phyloP scores from a whole-genome alignment of 345 rosid species.

The Salix exigua region DNA sequence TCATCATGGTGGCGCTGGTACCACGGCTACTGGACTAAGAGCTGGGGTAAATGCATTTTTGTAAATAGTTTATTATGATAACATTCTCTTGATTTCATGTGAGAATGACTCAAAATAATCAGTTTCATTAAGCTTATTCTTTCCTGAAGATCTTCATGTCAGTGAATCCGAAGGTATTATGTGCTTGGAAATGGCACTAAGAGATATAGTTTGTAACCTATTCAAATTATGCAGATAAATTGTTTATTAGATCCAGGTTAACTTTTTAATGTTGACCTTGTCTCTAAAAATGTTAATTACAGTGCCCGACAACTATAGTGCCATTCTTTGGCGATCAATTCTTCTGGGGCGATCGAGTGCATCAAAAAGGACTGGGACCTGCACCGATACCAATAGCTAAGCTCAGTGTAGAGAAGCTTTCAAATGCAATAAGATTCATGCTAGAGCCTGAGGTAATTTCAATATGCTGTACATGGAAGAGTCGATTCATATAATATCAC shows the following conservation, averaged over 20 bases:
- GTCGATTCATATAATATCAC: background rate
- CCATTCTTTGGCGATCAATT: slow-evolving; percentile 99
- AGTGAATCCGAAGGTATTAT: background rate
- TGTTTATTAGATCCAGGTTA: background rate
- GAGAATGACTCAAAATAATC: background rate
- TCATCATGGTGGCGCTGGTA: slow-evolving; percentile 99
- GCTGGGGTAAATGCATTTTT: slow-evolving; percentile 66
- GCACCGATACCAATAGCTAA: slow-evolving; percentile 73
- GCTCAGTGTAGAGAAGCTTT: slow-evolving; percentile 75
- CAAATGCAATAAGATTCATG: slow-evolving; percentile 76
- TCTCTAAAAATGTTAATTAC: slow-evolving; percentile 23
- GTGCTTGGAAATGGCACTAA: background rate
- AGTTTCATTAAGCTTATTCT: background rate
- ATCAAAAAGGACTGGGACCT: slow-evolving; percentile 73
- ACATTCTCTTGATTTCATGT: background rate
- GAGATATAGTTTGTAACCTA: background rate
- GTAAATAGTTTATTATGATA: background rate
- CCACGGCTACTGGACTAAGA: slow-evolving; percentile 90
- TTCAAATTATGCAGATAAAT: background rate
- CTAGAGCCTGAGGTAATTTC: slow-evolving; percentile 79
- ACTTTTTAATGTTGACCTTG: background rate
- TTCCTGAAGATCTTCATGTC: background rate
- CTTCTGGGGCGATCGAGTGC: slow-evolving; percentile 91
- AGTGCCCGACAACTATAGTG: slow-evolving; percentile 95
- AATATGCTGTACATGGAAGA: background rate